Base-by-base conservation (phyloP, 2,329 filamentous ascomycete genomes). In the Alternaria arbusti region DNA sequence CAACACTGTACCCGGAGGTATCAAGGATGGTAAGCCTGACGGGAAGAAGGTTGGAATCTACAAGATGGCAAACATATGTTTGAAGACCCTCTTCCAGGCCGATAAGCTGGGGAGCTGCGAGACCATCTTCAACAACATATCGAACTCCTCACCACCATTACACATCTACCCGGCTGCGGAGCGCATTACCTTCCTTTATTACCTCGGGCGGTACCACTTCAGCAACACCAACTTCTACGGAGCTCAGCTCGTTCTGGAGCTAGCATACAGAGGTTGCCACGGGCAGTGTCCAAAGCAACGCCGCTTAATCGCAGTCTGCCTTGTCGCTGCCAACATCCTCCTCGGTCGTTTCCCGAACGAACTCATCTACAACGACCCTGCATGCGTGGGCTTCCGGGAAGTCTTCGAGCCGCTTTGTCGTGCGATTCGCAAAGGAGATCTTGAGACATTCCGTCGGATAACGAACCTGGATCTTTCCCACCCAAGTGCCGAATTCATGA, bases 181-280 rank as follows among this genome's bases (percentile, higher is more conserved):
- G 77, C 89, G 94, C 52, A 93, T 97, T 54, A 97, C 94, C 4
- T 98, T 94, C 72, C 89, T 98, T 13, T 97, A 97, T 82, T 97
- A 97, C 77, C 89, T 98, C 6, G 95, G 95, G 17, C 90, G 94
- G 62, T 97, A 95, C 81, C 89, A 94, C 74, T 93, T 97, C 78
- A 89, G 92, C 67, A 94, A 93, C 78, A 91, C 89, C 69, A 90
- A 97, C 76, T 97, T 93, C 79, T 88, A 88, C 65, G 89, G 91
- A 25, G 93, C 94, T 0, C 88, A 90, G 56, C 84, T 88, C 52
- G 93, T 91, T 36, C 84, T 97, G 7, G 88, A 96, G 73, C 86
- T 90, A 25, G 93, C 95, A 3, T 97, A 97, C 79, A 82, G 90
- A 54, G 90, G 96, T 79, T 92, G 92, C 68, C 87, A 69, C 5